Percentiles rank a stretch among this genome's conserved stretches.
Evolutionary conservation across 345 rosid genomes (phyloP).

Genomic region (Eucalyptus cloeziana): DNA sequence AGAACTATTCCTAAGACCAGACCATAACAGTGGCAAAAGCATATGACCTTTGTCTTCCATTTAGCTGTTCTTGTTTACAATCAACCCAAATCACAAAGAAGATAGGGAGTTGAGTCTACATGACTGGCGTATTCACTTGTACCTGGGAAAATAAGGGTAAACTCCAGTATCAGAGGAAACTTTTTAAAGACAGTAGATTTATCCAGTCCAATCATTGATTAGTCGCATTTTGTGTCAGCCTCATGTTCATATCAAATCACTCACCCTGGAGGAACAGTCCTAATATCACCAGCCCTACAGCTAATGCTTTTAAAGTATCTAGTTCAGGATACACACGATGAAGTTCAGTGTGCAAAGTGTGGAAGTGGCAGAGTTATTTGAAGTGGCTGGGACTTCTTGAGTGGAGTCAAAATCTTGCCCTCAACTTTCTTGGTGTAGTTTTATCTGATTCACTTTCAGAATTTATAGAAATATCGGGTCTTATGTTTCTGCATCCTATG

Average conservation of each 20-base stretch:
- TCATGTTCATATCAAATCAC: not conserved
- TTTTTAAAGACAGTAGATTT: not conserved
- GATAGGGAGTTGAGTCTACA: not conserved
- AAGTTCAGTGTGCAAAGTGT: not conserved
- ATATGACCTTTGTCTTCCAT: not conserved
- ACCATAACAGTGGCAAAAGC: not conserved
- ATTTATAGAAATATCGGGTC: not conserved
- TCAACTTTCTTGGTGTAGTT: not conserved
- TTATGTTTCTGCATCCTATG: not conserved
- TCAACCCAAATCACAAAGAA: not conserved
- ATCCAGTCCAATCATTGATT: not conserved
- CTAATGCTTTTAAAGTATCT: not conserved
- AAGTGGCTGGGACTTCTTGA: not conserved
- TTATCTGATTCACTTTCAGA: not conserved
- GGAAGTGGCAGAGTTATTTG: not conserved
- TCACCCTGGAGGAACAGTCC: not conserved
- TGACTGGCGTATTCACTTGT: not conserved
- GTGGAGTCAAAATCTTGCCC: not conserved
- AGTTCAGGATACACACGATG: not conserved
- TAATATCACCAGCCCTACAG: not conserved
- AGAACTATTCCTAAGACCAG: not conserved
- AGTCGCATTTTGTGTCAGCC: not conserved
- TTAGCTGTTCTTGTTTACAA: not conserved
- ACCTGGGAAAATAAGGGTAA: not conserved
- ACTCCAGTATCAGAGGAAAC: not conserved